Conservation (phyloP, 78 protist species). For the Andalucia godoyi region DNA sequence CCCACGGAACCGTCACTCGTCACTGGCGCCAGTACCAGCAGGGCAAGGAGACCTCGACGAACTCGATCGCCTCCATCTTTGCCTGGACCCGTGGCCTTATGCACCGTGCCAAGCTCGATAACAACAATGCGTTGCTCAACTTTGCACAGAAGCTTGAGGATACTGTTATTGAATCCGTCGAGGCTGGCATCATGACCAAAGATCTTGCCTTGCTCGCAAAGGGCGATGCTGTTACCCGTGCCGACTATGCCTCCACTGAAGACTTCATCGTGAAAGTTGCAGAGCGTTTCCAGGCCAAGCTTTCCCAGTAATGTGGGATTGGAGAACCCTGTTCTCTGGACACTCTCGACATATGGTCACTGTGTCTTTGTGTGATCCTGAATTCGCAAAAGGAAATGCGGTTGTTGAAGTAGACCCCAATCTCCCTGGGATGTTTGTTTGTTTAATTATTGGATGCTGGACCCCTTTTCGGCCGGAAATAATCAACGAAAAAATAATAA, state of each 20-base stretch:
- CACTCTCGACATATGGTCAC: too few species aligned
- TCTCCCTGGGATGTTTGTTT: too few species aligned
- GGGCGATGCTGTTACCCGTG: conserved; percentile 1
- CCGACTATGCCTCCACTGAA: conserved; percentile 20
- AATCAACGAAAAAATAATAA: too few species aligned
- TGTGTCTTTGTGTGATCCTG: too few species aligned
- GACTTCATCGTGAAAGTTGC: conserved; percentile 33
- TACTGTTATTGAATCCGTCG: conserved; percentile 20
- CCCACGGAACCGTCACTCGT: conserved; percentile 92
- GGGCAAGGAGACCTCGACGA: conserved; percentile 79
- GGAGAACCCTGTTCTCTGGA: too few species aligned
- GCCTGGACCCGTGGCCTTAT: conserved; percentile 88
- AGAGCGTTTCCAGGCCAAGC: too few species aligned
- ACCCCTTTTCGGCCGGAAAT: too few species aligned
- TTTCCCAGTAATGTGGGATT: too few species aligned
- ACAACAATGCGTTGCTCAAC: conserved; percentile 32
- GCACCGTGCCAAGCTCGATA: conserved; percentile 78
- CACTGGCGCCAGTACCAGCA: conserved; percentile 75
- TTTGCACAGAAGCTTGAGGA: conserved; percentile 31
- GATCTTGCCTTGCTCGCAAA: conserved; percentile 35
- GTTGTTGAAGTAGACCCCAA: too few species aligned
- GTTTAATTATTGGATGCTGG: too few species aligned
- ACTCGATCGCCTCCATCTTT: conserved; percentile 81
- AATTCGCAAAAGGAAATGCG: too few species aligned
- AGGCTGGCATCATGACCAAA: conserved; percentile 45